Evolutionary conservation across 2,329 filamentous ascomycete genomes (phyloP), one percentile per base, ranked within the genome.

Genomic region (Blumeria hordei): DNA sequence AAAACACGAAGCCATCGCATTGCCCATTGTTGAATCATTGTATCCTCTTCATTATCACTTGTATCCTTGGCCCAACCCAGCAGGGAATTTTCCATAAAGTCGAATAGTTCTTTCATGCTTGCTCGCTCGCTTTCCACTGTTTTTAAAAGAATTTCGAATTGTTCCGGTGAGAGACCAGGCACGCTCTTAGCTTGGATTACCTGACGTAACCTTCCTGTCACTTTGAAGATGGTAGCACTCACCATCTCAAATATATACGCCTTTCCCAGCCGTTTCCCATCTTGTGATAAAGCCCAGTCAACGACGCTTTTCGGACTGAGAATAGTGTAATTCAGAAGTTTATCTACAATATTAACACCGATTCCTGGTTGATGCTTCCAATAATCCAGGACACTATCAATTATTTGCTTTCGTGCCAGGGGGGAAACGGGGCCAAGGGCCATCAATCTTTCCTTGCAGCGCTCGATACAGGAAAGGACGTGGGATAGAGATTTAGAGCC

Each of bases 401-500:
- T 85, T 63, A 98, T 94, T 68, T 98, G 92, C 44, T 80, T 77
- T 43, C 88, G 80, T 1, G 87, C 88, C 2, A 76, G 75, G 57
- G 87, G 78, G 0, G 85, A 90, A 49, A 79, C 75, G 1, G 81
- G 74, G 0, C 86, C 87, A 39, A 90, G 81, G 56, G 84, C 80
- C 1, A 94, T 72, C 0, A 98, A 78, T 34, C 88, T 81, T 55
- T 90, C 85, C 69, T 94, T 94, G 69, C 84, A 90, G 57, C 92
- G 83, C 68, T 98, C 92, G 60, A 98, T 94, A 67, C 85, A 94
- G 8, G 88, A 93, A 14, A 98, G 77, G 3, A 95, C 87, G 67
- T 98, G 92, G 11, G 88, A 95, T 35, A 98, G 77, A 0, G 90
- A 95, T 69, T 98, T 98, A 59, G 86, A 88, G 47, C 92, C 92